Conservation (phyloP, 192 early-diverging fungal genomes). For the Backusella liffmaniae region DNA sequence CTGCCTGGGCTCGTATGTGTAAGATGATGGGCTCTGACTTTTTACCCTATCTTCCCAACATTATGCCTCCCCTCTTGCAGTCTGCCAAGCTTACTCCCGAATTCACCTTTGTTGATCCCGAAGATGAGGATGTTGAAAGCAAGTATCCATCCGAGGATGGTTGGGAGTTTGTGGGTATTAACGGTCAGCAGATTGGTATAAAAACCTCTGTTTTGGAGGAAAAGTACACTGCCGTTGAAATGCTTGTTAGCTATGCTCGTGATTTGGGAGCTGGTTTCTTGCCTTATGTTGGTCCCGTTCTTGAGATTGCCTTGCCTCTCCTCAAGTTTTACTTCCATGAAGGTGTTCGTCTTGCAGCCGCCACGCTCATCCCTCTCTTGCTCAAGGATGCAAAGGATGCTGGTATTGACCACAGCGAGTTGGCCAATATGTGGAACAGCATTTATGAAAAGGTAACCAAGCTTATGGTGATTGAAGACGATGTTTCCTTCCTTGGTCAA, state of each 20-base stretch:
- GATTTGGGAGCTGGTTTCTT: conserved; percentile 90
- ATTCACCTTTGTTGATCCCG: conserved; percentile 81
- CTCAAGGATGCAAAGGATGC: conserved; percentile 62
- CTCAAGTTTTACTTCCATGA: conserved; percentile 99
- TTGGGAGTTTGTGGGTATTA: conserved; percentile 94
- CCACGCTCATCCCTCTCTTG: conserved; percentile 77
- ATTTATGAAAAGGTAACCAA: conserved; percentile 78
- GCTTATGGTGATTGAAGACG: conserved; percentile 76
- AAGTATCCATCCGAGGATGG: conserved; percentile 95
- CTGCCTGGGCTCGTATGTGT: conserved; percentile 97
- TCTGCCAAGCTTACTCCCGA: conserved; percentile 92
- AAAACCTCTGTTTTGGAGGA: conserved; percentile 95
- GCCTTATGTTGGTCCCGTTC: conserved; percentile 77
- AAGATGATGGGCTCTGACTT: conserved; percentile 93
- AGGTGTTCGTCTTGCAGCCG: conserved; percentile 89
- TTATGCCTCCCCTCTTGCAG: conserved; percentile 89
- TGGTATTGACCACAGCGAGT: conserved; percentile 45
- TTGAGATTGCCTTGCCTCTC: conserved; percentile 86
- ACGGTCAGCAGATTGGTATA: conserved; percentile 95
- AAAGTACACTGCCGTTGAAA: conserved; percentile 97
- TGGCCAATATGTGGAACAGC: conserved; percentile 68
- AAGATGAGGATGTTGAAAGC: conserved; percentile 71
- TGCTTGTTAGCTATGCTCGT: conserved; percentile 92
- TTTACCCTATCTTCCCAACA: conserved; percentile 86
- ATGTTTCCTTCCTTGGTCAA: conserved; percentile 75